These are phyloP conservation scores for Plasmodium sp. DNA, from an alignment of 169 alveolate genomes.

Conservation along the genomic window DNA sequence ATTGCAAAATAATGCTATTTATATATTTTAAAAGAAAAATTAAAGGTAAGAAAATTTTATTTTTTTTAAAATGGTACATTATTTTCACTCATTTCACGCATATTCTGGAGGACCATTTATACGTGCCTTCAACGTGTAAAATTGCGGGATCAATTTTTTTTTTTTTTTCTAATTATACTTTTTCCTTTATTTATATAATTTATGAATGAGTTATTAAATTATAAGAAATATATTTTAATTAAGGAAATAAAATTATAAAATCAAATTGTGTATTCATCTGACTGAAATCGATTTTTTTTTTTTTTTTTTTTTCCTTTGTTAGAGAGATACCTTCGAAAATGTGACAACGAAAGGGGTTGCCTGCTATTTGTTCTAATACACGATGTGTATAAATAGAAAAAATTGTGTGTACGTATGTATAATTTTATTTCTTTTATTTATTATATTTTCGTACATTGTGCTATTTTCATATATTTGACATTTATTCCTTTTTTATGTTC, in stretches of 20 bases:
- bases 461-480: not conserved
- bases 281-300: not conserved
- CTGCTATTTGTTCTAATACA: not conserved
- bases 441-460: not conserved
- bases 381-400: not conserved
- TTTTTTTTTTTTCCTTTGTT: not conserved
- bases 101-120: not conserved
- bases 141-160: constrained; percentile 22
- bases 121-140: not conserved
- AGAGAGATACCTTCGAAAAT: not conserved
- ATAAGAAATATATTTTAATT: not conserved
- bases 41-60: not conserved
- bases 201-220: not conserved
- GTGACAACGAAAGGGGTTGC: not conserved
- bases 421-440: not conserved
- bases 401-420: not conserved
- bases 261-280: not conserved
- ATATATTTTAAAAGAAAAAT: not conserved
- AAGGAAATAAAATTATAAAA: not conserved
- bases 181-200: constrained; percentile 6
- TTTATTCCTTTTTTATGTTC: not conserved
- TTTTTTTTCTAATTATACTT: not conserved
- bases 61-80: not conserved
- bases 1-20: not conserved
- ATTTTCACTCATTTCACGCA: not conserved